These are phyloP conservation scores for Talaromyces piceae DNA, from an alignment of 2,329 filamentous ascomycete species.

Conservation along the genomic window DNA sequence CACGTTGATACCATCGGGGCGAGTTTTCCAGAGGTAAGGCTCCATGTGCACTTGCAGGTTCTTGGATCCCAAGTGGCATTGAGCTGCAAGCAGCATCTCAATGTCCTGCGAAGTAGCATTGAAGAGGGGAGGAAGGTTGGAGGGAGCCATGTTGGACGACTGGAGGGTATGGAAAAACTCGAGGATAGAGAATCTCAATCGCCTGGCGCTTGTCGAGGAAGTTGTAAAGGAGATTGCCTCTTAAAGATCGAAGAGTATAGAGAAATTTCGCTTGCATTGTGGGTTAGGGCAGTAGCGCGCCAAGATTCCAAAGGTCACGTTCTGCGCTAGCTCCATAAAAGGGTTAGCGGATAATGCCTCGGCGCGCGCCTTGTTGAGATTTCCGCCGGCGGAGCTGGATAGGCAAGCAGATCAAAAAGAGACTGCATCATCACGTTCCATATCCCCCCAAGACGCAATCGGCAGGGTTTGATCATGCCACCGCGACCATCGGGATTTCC, in stretches of 20 bases:
- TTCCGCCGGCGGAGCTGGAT: constrained; percentile 14
- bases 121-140: constrained; percentile 90
- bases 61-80: constrained; percentile 96
- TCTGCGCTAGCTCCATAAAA: neutral
- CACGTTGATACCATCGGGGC: constrained; percentile 95
- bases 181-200: constrained; percentile 36
- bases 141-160: constrained; percentile 81
- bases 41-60: constrained; percentile 99
- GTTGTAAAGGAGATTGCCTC: constrained; percentile 12
- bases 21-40: constrained; percentile 99
- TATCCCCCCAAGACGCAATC: neutral
- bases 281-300: constrained; percentile 32
- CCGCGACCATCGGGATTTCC: constrained; percentile 57
- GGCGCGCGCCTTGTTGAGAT: constrained; percentile 21
- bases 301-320: constrained; percentile 15
- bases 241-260: constrained; percentile 22
- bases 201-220: constrained; percentile 36
- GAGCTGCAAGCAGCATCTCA: constrained; percentile 97
- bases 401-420: constrained; percentile 3
- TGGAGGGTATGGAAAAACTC: constrained; percentile 33
- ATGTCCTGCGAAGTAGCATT: constrained; percentile 97
- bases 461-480: constrained; percentile 47
- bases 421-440: neutral
- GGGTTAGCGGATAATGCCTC: constrained; percentile 19
- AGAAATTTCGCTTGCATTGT: constrained; percentile 34